phyloP scores from a whole-genome alignment of 2,329 filamentous ascomycete genomes.

The Colletotrichum sp. region DNA sequence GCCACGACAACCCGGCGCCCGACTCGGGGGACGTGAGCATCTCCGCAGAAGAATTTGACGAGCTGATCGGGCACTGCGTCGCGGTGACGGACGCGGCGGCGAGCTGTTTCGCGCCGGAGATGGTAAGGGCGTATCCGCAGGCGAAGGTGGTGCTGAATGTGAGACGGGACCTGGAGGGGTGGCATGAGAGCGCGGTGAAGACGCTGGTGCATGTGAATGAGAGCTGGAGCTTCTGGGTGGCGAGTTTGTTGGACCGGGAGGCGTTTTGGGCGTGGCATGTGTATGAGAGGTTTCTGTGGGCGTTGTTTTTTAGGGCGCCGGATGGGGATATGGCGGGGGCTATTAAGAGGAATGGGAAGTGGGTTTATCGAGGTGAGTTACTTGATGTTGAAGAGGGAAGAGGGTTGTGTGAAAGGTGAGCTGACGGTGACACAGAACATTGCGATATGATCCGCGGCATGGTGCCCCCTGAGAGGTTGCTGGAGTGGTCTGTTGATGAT shows the following conservation, averaged over 20 bases:
- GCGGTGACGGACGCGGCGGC: constrained; percentile 48
- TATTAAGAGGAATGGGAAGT: constrained; percentile 29
- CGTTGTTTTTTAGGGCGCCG: constrained; percentile 30
- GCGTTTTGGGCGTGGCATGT: constrained; percentile 37
- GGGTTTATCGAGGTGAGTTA: constrained; percentile 25
- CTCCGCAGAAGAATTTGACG: constrained; percentile 28
- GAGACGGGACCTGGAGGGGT: constrained; percentile 42
- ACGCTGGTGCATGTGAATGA: constrained; percentile 27
- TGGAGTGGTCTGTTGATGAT: constrained; percentile 42
- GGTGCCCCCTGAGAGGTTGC: constrained; percentile 26
- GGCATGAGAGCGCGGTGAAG: constrained; percentile 36
- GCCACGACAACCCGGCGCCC: background rate
- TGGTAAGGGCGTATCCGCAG: constrained; percentile 12
- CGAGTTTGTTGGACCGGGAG: constrained; percentile 30
- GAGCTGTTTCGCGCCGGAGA: constrained; percentile 43
- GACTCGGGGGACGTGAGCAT: constrained; percentile 3
- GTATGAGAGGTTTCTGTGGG: constrained; percentile 32
- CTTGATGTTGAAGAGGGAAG: too few relatives aligned
- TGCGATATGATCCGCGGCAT: constrained; percentile 35
- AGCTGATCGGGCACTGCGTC: constrained; percentile 28
- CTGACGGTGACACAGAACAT: constrained; percentile 28
- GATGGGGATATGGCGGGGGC: constrained; percentile 31
- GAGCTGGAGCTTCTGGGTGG: constrained; percentile 32
- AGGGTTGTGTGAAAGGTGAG: too few relatives aligned
- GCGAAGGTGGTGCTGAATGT: constrained; percentile 52